Evolutionary conservation across 352 stramenopile genomes (phyloP), one percentile per base, ranked within the genome.

Genomic region (Globisporangium canariense): DNA sequence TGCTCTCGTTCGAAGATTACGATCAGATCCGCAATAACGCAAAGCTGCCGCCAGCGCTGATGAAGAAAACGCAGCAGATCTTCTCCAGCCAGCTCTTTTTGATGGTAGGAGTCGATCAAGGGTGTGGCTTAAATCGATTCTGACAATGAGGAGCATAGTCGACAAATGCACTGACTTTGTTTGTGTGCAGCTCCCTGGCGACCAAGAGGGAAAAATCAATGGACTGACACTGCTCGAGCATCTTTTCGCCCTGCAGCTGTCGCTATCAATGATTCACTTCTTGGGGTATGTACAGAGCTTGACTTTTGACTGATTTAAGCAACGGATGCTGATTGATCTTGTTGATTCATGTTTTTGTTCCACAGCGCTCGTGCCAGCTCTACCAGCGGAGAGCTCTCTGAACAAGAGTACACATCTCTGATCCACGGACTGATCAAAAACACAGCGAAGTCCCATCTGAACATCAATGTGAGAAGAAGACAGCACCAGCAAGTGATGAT

Each of bases 1-100:
- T 69, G 65, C 64, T 89, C 1, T 82, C 80, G 41, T 86, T 80
- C 45, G 69, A 79, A 32, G 67, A 81, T 41, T 88, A 71, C 34
- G 28, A 65, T 53, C 40, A 56, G 41, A 50, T 61, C 68, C 64
- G 73, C 58, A 53, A n/a, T 20, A 61, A 38, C 18, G 13, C 52
- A 14, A 61, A 55, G 11, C 20, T 60, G 45, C 3, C 54, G 38
- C 43, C 40, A 45, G 1, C 13, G 25, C 0, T 51, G 60, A 11
- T 40, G 41, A 9, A 45, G 2, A 86, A 77, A 28, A 28, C 81
- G 7, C 50, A 68, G 0, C 47, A 63, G 1, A 60, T 90, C 28
- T 64, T 90, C 45, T 51, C 75, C 5, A 45, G 63, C 0, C 60
- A 74, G 45, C 67, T 52, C 22, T 88, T 84, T 45, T 58, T 87